These are phyloP conservation scores for Barnettozyma sp. DNA, from an alignment of 805 yeast species.

Conservation along the genomic window DNA sequence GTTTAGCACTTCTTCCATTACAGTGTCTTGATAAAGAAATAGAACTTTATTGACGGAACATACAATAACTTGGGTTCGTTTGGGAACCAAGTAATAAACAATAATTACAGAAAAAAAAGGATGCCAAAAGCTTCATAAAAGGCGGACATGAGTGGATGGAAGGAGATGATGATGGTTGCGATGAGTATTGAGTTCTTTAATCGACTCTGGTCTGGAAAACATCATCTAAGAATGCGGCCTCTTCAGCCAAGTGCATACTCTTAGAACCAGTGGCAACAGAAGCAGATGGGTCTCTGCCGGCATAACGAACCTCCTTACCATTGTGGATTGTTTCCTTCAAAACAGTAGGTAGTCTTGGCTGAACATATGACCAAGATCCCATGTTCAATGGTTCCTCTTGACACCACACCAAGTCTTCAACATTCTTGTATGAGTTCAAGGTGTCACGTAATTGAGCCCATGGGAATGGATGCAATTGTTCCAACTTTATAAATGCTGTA, in stretches of 20 bases:
- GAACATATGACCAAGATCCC: conserved; percentile 78
- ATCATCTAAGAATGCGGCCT: conserved; percentile 75
- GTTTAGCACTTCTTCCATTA: too few relatives aligned
- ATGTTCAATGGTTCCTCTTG: conserved; percentile 99
- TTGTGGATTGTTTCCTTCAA: conserved; percentile 68
- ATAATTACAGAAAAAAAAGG: too few relatives aligned
- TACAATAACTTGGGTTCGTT: too few relatives aligned
- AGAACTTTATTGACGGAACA: too few relatives aligned
- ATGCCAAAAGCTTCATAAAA: conserved; percentile 1
- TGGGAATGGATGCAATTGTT: conserved; percentile 99
- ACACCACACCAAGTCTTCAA: conserved; percentile 89
- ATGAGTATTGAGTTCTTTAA: not conserved
- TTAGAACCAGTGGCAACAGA: conserved; percentile 97
- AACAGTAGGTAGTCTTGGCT: conserved; percentile 77
- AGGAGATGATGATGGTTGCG: not conserved
- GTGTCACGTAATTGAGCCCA: conserved; percentile 86
- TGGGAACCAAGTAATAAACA: too few relatives aligned
- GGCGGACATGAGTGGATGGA: too few relatives aligned
- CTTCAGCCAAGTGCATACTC: conserved; percentile 81
- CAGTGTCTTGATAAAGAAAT: too few relatives aligned
- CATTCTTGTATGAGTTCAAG: conserved; percentile 68
- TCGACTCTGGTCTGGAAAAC: conserved; percentile 41
- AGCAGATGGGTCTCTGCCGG: conserved; percentile 98
- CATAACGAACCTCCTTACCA: conserved; percentile 62
- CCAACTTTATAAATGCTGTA: conserved; percentile 84